Base-by-base conservation (phyloP, 805 yeast genomes). In the Grigorovia yakushimaensis region DNA sequence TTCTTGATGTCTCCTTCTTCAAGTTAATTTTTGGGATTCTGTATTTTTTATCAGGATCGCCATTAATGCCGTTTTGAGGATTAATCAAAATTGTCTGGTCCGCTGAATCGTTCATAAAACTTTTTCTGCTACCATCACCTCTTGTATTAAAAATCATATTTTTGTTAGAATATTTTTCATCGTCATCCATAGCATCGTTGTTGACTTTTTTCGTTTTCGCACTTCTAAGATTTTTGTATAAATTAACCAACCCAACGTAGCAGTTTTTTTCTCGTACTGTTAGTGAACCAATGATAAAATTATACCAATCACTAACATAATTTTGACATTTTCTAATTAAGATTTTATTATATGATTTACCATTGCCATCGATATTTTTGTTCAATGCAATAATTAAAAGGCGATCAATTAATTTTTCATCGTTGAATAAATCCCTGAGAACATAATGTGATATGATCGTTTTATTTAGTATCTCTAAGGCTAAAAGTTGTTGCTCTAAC, bases 1-100 rank as follows among this genome's bases (percentile, higher is more conserved):
- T 83, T 60, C 74, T 79, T 18, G 95, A 89, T 1, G 80, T 78
- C 57, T 85, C 95, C 51, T 79, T 77, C 44, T 70, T 72, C 53
- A 86, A 69, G 61, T 85, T 76, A 54, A 85, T 81, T 52, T 72
- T 76, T 2, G 93, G 91, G 42, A 84, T 82, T 51, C 73, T 68
- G 61, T 69, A 83, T 58, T 54, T 36, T 39, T 52, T 55, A 45
- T 61, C 66, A 5, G 58, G 39, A 33, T 33, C 56, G 20, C 51
- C 44, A 19, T 43, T 37, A 11, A 35, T 23, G 11, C 59, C 64
- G 36, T 65, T 59, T 4, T 51, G 48, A 11, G 8, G 15, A 10
- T 21, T 39, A 22, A 15, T 21, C 48, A 57, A 50, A 55, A 71
- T 35, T 56, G 72, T 39, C 60, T 67, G 69, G 51, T 74, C 77